phyloP scores from a whole-genome alignment of 768 basidiomycete species.

The Leccinum subtestaceum region DNA sequence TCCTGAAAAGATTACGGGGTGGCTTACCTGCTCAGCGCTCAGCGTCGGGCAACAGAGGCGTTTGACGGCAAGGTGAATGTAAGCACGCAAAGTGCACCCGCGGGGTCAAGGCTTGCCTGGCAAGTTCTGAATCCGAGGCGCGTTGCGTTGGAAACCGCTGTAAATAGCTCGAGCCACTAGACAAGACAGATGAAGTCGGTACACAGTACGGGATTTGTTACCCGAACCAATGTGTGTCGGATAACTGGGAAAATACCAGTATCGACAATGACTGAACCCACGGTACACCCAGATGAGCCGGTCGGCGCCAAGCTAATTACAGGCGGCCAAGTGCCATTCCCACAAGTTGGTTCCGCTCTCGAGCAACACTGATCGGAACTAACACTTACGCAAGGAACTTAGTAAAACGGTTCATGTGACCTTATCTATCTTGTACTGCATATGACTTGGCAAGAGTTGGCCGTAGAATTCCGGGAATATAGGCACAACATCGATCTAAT shows the following conservation, averaged over 20 bases:
- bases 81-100: too few species aligned
- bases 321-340: neutral
- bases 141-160: too few species aligned
- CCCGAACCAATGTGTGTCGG: neutral
- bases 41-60: too few species aligned
- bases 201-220: neutral
- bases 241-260: constrained; percentile 1
- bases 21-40: too few species aligned
- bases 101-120: too few species aligned
- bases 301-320: neutral
- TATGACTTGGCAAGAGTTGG: neutral
- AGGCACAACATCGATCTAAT: neutral
- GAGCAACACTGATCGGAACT: neutral
- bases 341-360: neutral
- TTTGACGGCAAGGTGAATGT: too few species aligned
- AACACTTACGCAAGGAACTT: neutral
- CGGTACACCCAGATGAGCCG: neutral
- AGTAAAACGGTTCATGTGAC: neutral
- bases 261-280: neutral
- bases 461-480: neutral
- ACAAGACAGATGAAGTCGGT: too few species aligned
- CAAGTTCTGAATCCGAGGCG: too few species aligned
- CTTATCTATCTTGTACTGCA: neutral
- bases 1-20: too few species aligned
- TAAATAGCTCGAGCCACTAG: too few species aligned